Conservation (phyloP, 305 asterid genomes). For the Solanum aculeatissimum region DNA sequence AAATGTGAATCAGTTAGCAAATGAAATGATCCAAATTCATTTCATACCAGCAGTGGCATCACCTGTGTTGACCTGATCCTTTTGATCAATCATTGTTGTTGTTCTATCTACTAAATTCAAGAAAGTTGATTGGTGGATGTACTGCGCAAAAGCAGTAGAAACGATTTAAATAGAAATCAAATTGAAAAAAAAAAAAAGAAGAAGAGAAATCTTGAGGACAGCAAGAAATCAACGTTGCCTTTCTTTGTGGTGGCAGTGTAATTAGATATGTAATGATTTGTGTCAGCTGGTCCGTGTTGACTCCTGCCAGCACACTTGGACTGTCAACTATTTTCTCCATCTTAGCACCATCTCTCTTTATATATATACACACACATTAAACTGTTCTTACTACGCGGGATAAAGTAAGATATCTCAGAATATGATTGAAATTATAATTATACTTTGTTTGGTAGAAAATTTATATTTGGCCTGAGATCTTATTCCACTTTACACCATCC, state of each 20-base stretch:
- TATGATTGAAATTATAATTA: too few relatives aligned
- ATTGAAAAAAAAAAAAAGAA: neutral
- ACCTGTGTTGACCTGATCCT: slow-evolving; percentile 36
- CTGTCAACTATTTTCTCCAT: neutral
- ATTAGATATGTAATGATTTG: neutral
- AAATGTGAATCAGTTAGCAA: neutral
- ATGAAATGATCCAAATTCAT: neutral
- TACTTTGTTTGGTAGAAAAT: too few relatives aligned
- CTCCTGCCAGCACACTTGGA: neutral
- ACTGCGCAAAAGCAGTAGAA: neutral
- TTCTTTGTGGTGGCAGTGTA: neutral
- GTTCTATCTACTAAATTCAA: neutral
- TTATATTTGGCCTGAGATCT: too few relatives aligned
- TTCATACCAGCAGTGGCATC: slow-evolving; percentile 45
- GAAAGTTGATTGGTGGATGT: neutral
- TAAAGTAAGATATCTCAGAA: too few relatives aligned
- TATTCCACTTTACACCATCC: too few relatives aligned
- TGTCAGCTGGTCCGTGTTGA: neutral
- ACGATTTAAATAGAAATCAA: neutral
- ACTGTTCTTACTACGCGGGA: too few relatives aligned
- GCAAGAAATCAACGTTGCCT: neutral
- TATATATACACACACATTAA: too few relatives aligned
- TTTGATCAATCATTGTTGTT: slow-evolving; percentile 22
- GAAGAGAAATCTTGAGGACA: neutral
- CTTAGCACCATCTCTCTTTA: neutral